Percentiles rank a stretch among this genome's conserved stretches.
Evolutionary conservation across 441 rosid species (phyloP).

Genomic region (Erodium chrysanthum): DNA sequence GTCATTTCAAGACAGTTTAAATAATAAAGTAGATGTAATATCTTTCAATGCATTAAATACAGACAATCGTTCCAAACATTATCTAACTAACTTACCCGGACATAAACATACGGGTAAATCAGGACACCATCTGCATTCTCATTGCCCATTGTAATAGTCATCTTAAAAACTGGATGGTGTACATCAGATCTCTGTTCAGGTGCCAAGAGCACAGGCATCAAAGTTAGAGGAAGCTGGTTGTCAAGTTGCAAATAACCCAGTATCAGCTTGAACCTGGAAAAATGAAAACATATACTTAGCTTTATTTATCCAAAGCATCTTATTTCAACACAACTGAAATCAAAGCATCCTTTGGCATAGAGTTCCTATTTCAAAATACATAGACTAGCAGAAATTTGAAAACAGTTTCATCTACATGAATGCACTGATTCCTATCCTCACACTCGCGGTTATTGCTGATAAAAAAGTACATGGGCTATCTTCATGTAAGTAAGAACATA

Average conservation of each 20-base stretch:
- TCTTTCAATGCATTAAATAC: not conserved
- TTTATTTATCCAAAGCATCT: conserved; percentile 1
- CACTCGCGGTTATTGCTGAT: too few relatives aligned
- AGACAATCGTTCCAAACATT: too few relatives aligned
- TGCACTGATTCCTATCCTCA: too few relatives aligned
- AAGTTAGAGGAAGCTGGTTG: conserved; percentile 88
- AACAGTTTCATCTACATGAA: not conserved
- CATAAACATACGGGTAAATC: conserved; percentile 79
- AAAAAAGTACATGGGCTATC: too few relatives aligned
- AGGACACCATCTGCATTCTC: conserved; percentile 70
- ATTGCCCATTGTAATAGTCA: conserved; percentile 72
- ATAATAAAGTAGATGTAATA: conserved; percentile 12
- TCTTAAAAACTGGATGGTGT: conserved; percentile 90
- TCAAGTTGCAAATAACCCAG: conserved; percentile 86
- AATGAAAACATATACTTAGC: conserved; percentile 13
- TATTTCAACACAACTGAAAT: not conserved
- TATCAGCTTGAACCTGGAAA: conserved; percentile 89
- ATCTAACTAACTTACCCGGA: conserved; percentile 49
- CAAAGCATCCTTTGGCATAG: not conserved
- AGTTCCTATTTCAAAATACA: not conserved
- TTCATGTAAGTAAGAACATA: too few relatives aligned
- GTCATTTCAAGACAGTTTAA: conserved; percentile 19
- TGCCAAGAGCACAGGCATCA: conserved; percentile 89
- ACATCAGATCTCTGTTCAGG: conserved; percentile 65
- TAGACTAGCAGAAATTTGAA: not conserved